Evolutionary conservation across 2,329 filamentous ascomycete genomes (phyloP), one percentile per base, ranked within the genome.

Genomic region (Claviceps sorghi): DNA sequence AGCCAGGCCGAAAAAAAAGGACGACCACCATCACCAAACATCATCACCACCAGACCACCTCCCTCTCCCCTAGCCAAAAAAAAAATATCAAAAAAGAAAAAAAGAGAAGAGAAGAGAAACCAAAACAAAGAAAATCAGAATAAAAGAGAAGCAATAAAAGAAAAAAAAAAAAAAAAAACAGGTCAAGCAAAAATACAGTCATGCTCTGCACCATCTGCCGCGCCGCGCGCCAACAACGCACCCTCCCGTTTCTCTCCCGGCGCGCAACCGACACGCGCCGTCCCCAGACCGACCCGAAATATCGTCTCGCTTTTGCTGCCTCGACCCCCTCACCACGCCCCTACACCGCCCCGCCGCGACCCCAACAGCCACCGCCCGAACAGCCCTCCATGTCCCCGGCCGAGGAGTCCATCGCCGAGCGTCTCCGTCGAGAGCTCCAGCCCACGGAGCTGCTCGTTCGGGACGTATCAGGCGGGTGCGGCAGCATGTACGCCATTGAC

Each of bases 401-500:
- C 62, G 82, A 85, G 62, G 69, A 72, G 32, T 69, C 72, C 54
- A 77, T 85, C 59, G 83, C 78, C 69, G 72, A 77, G 53, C 68
- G 72, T 49, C 68, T 81, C 50, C 57, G 65, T 19, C 66, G 67
- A 7, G 75, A 75, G 60, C 76, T 80, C 52, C 57, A 64, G 1
- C 77, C 78, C 0, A 72, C 72, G 0, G 66, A 75, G 54, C 66
- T 82, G 29, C 67, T 81, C 66, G 85, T 93, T 10, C 83, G 84
- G 65, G 87, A 94, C 68, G 80, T 93, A 50, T 88, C 83, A 26
- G 87, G 88, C 54, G 87, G 87, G 32, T 94, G 87, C 69, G 87
- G 87, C 10, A 86, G 82, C 62, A 93, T 93, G 88, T 93, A 93
- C 69, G 84, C 82, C 52, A 84, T 94, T 58, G 83, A 90, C 61